These are phyloP conservation scores for Vaccinium corymbosum DNA, from an alignment of 148 eudicot genomes.

Conservation along the genomic window DNA sequence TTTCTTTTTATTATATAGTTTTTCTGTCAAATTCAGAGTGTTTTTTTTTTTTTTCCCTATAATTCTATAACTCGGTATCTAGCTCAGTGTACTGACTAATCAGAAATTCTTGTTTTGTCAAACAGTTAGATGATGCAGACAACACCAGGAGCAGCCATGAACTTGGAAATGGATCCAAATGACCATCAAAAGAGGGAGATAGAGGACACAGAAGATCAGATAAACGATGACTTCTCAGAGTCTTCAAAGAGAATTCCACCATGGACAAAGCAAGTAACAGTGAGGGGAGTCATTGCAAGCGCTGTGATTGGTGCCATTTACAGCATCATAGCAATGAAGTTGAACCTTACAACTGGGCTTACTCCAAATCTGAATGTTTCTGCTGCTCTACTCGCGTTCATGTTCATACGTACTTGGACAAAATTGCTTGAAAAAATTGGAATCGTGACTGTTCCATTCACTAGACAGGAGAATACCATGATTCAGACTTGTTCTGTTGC, in stretches of 20 bases:
- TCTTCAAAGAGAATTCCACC: conserved; percentile 43
- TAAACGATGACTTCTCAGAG: not conserved
- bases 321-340: conserved; percentile 75
- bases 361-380: conserved; percentile 75
- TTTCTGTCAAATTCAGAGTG: not conserved
- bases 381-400: conserved; percentile 78
- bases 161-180: not conserved
- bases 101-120: not conserved
- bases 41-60: not conserved
- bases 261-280: conserved; percentile 69
- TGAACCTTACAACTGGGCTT: conserved; percentile 72
- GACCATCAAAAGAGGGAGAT: conserved; percentile 22
- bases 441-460: conserved; percentile 54
- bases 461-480: conserved; percentile 87
- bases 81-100: not conserved
- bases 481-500: conserved; percentile 89
- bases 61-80: not conserved
- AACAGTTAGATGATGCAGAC: conserved; percentile 6
- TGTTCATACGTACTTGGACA: conserved; percentile 55
- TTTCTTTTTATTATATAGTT: not conserved
- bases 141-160: not conserved
- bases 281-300: conserved; percentile 63
- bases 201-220: conserved; percentile 20
- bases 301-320: conserved; percentile 49
- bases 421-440: conserved; percentile 51